Evolutionary conservation across 495 filamentous ascomycete species (phyloP), one percentile per base, ranked within the genome.

Genomic region (Sphaerosporella brunnea): DNA sequence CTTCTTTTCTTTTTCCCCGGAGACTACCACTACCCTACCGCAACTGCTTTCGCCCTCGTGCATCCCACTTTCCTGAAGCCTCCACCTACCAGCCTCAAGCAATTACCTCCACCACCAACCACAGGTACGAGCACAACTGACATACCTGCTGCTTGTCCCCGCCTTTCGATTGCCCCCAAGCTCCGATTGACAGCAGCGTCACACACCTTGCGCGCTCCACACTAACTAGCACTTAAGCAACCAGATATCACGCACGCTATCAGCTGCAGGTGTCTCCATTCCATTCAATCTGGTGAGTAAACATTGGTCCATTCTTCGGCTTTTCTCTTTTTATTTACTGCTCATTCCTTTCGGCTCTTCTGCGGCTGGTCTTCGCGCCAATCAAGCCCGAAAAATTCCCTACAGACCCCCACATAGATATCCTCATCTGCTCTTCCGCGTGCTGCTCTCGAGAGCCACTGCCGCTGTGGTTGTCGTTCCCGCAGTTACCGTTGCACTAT

Each of bases 371-470:
- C 13, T 32, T 5, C 28, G 28, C 28, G 28, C 28, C 28, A 32
- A 13, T 13, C 28, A 32, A 32, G 28, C 28, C 28, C 5, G 28
- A 5, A 5, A 5, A 32, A 32, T 13, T 40, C 37, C 20, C 10
- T 2, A 9, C 15, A 11, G n/a, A 4, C 2, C 10, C 37, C 20
- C 37, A 18, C 20, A n/a, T n/a, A n/a, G n/a, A n/a, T n/a, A n/a
- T 21, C 21, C 37, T 40, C 2, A 9, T 40, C 10, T 40, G 37
- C 37, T 26, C 40, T 43, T 43, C 40, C 20, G 13, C 18, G 21
- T 23, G 40, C 20, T 43, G 40, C 40, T n/a, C n/a, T n/a, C n/a
- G n/a, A 43, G 26, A 43, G 40, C 40, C 40, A 43, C 20, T 43
- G 9, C 20, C 40, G 13, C 37, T 40, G 37, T 19, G 20, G 10